Conservation (phyloP, 495 filamentous ascomycete genomes). For the Hyaloscypha bicolor region DNA sequence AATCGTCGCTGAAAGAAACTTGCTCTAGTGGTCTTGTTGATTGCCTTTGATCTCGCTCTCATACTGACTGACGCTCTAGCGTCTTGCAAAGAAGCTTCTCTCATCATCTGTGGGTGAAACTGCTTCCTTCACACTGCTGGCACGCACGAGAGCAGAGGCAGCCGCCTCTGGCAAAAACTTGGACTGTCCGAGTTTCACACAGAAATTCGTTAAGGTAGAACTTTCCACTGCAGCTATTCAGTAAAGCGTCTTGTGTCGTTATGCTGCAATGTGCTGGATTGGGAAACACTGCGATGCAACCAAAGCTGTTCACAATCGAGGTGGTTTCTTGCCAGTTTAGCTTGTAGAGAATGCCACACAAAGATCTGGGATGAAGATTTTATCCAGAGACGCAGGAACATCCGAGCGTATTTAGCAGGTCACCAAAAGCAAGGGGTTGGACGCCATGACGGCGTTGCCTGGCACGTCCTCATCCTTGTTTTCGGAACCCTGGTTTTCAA, state of each 20-base stretch:
- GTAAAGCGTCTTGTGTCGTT: background rate
- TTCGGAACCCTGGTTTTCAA: background rate
- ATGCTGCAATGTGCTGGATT: background rate
- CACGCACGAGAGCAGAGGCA: too few relatives aligned
- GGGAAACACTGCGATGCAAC: background rate
- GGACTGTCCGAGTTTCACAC: background rate
- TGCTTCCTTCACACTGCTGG: background rate
- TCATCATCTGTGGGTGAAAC: background rate
- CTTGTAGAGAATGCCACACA: background rate
- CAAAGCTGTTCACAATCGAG: background rate
- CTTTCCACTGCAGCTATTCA: background rate
- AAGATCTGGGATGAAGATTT: background rate
- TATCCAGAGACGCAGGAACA: background rate
- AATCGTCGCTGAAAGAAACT: too few relatives aligned
- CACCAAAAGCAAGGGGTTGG: background rate
- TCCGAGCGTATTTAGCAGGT: background rate
- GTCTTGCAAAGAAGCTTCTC: too few relatives aligned
- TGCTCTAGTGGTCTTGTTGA: too few relatives aligned
- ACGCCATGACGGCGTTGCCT: background rate
- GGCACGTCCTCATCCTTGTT: background rate
- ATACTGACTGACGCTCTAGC: too few relatives aligned
- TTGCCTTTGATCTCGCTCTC: too few relatives aligned
- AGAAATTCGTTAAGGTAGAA: background rate
- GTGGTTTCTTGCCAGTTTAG: background rate
- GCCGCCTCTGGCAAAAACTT: background rate